phyloP scores from a whole-genome alignment of 2,329 filamentous ascomycete genomes.

The Cadophora sp. region DNA sequence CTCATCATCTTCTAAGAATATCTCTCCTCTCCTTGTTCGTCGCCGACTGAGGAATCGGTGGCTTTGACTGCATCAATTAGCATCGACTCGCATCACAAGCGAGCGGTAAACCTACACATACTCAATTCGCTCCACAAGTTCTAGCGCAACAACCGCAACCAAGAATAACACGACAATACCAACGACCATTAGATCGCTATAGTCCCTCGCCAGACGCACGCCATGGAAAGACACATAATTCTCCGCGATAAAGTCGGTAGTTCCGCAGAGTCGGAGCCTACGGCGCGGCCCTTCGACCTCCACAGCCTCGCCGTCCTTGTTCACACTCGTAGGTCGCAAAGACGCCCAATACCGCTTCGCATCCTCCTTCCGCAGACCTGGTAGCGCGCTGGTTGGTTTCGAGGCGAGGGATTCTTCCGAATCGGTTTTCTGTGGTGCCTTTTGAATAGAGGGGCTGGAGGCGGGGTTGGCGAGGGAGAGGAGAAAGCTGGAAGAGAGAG shows the following conservation, averaged over 20 bases:
- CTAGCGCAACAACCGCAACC: slow-evolving; percentile 35
- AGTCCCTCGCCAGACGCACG: slow-evolving; percentile 30
- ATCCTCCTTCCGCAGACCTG: slow-evolving; percentile 36
- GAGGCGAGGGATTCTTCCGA: slow-evolving; percentile 23
- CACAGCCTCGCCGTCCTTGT: background rate
- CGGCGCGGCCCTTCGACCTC: background rate
- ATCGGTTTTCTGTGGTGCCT: slow-evolving; percentile 5
- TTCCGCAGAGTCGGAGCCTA: slow-evolving; percentile 12
- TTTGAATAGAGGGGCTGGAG: slow-evolving; percentile 19
- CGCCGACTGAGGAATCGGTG: slow-evolving; percentile 1
- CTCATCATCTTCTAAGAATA: slow-evolving; percentile 38
- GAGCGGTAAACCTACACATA: slow-evolving; percentile 30
- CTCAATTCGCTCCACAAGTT: slow-evolving; percentile 34
- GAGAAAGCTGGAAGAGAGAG: slow-evolving; percentile 37
- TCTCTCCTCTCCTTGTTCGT: slow-evolving; percentile 26
- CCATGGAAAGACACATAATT: slow-evolving; percentile 21
- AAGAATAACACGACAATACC: slow-evolving; percentile 41
- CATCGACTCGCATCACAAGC: background rate
- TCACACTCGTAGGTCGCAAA: background rate
- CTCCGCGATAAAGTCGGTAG: background rate
- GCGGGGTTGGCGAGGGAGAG: slow-evolving; percentile 32
- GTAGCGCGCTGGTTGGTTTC: slow-evolving; percentile 37
- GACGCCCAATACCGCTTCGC: slow-evolving; percentile 36
- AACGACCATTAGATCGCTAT: slow-evolving; percentile 41
- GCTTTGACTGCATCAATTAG: slow-evolving; percentile 17